These are phyloP conservation scores for Phytophthora quininea DNA, from an alignment of 352 stramenopile species.

Conservation along the genomic window DNA sequence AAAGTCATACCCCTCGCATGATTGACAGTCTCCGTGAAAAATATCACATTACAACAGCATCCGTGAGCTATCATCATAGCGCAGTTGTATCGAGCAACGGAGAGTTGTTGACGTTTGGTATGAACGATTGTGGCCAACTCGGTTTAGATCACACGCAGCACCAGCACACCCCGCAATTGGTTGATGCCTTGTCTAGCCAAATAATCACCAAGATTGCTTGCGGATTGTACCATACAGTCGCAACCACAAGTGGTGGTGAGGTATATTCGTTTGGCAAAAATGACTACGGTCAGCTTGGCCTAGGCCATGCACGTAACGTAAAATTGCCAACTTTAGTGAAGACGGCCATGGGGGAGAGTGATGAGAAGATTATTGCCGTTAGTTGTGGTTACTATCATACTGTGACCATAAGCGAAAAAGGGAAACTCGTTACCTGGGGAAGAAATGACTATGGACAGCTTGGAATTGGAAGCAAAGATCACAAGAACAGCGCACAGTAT, in stretches of 20 bases:
- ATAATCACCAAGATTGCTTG: constrained; percentile 74
- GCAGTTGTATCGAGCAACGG: constrained; percentile 77
- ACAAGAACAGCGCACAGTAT: constrained; percentile 82
- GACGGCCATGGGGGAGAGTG: constrained; percentile 61
- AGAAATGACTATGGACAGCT: constrained; percentile 89
- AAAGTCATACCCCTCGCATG: constrained; percentile 82
- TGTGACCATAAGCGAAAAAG: constrained; percentile 76
- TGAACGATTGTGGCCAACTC: constrained; percentile 89
- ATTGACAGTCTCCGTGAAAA: constrained; percentile 88
- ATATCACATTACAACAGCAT: constrained; percentile 72
- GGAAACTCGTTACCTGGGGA: constrained; percentile 86
- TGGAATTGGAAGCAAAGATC: constrained; percentile 88
- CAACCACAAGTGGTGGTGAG: constrained; percentile 65
- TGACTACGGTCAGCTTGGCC: constrained; percentile 86
- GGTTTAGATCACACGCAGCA: constrained; percentile 85
- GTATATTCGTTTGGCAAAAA: constrained; percentile 89
- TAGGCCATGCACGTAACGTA: constrained; percentile 77
- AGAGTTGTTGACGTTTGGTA: constrained; percentile 86
- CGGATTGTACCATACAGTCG: constrained; percentile 84
- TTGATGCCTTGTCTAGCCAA: constrained; percentile 74
- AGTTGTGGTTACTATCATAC: constrained; percentile 90
- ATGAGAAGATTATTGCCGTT: constrained; percentile 80
- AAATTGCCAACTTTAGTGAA: constrained; percentile 80
- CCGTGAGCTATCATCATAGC: constrained; percentile 89
- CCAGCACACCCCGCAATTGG: constrained; percentile 84